These are phyloP conservation scores for Elongisporangium prolatum DNA, from an alignment of 352 stramenopile genomes.

Conservation along the genomic window DNA sequence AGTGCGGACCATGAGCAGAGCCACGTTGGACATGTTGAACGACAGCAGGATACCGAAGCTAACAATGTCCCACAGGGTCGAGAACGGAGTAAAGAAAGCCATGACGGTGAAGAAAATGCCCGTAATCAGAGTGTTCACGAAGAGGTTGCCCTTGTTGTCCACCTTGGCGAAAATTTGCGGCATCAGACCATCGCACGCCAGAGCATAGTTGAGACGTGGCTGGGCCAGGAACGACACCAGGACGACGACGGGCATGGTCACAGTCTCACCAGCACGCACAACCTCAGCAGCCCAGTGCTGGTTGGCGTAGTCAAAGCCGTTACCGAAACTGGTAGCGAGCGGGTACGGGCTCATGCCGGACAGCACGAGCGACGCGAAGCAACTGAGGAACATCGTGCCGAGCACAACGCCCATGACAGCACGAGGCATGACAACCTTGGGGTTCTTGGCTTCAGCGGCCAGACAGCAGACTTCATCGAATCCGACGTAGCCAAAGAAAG, in stretches of 20 bases:
- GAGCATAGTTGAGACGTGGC: constrained; percentile 90
- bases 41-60: constrained; percentile 86
- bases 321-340: constrained; percentile 21
- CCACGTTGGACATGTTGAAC: constrained; percentile 82
- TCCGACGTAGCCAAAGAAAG: constrained; percentile 94
- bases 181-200: constrained; percentile 91
- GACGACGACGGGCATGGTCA: constrained; percentile 93
- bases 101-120: constrained; percentile 64
- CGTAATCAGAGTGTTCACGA: constrained; percentile 68
- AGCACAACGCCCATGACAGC: constrained; percentile 80
- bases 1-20: constrained; percentile 72
- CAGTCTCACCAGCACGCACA: constrained; percentile 48
- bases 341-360: constrained; percentile 64
- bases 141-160: constrained; percentile 76
- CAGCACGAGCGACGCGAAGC: constrained; percentile 83
- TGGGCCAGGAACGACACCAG: constrained; percentile 92
- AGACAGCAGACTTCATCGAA: constrained; percentile 95
- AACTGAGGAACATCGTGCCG: constrained; percentile 67
- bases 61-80: constrained; percentile 83
- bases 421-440: constrained; percentile 68
- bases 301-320: constrained; percentile 34
- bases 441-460: constrained; percentile 74
- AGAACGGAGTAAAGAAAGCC: constrained; percentile 72
- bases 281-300: constrained; percentile 43
- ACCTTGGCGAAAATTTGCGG: constrained; percentile 88